These are phyloP conservation scores for Exophiala spinifera DNA, from an alignment of 2,329 filamentous ascomycete species.

Conservation along the genomic window DNA sequence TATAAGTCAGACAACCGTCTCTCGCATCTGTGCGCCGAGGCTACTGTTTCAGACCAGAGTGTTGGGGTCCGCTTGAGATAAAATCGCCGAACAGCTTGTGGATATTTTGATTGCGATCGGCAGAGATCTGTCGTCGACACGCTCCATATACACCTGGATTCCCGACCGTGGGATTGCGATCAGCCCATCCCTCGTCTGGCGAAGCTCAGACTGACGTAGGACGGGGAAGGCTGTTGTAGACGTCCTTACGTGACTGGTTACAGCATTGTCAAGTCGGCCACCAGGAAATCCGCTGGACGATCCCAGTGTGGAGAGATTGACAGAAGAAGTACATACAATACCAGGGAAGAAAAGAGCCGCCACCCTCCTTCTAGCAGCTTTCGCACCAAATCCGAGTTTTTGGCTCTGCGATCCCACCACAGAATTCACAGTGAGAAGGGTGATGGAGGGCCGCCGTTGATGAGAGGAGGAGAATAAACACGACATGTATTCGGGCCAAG, in stretches of 20 bases:
- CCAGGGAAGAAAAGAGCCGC: not conserved
- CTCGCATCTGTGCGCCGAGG: slow-evolving; percentile 12
- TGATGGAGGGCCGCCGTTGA: too few species aligned
- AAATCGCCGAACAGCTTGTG: slow-evolving; percentile 9
- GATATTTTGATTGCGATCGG: slow-evolving; percentile 25
- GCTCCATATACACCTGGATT: not conserved
- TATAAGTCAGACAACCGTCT: slow-evolving; percentile 1
- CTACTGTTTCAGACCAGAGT: slow-evolving; percentile 16
- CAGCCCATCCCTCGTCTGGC: slow-evolving; percentile 2
- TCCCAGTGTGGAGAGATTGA: not conserved
- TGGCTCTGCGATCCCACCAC: too few species aligned
- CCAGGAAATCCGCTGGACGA: not conserved
- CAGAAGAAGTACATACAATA: not conserved
- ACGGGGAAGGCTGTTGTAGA: not conserved
- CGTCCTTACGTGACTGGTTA: not conserved
- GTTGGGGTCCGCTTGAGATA: slow-evolving; percentile 8
- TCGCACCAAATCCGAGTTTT: too few species aligned
- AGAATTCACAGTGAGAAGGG: too few species aligned
- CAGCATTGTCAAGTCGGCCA: not conserved
- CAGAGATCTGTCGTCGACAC: slow-evolving; percentile 16
- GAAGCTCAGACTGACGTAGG: slow-evolving; percentile 15
- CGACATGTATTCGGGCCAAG: too few species aligned
- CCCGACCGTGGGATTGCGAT: slow-evolving; percentile 8
- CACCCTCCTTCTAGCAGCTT: not conserved
- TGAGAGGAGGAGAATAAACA: too few species aligned